Evolutionary conservation across 495 filamentous ascomycete species (phyloP), one percentile per base, ranked within the genome.

Genomic region (Hapsidospora chrysogenum): DNA sequence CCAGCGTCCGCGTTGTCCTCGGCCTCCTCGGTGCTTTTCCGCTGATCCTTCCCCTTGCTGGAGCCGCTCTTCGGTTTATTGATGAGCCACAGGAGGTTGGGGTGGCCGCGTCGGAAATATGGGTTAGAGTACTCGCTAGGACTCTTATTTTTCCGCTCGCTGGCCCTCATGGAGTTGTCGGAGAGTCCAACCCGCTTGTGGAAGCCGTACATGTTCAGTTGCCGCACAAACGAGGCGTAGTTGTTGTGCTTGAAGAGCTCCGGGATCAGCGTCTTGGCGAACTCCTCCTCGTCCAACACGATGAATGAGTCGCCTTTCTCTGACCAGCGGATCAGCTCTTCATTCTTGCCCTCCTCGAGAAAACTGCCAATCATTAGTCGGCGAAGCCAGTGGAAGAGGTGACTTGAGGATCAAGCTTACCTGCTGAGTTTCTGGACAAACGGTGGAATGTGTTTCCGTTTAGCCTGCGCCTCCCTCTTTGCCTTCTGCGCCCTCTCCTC

Each of bases 191-290:
- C 92, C 35, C 87, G 83, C 62, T 99, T 99, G 55, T 99, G 89
- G 50, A 99, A 99, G 6, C 89, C 89, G 53, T 99, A 97, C 89
- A 97, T 96, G 49, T 97, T 97, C 41, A 97, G 67, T 50, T 97
- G 89, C 8, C 89, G 81, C 17, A 99, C 89, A 47, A 99, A 99
- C 1, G 92, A 96, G 5, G 89, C 86, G 53, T 96, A 99, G 54
- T 96, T 99, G 54, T 94, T 96, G 57, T 96, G 92, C 51, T 99
- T 99, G 70, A 96, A 99, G 6, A 95, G 66, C 49, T 96, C 89
- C 2, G 89, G 89, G 32, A 99, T 96, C 39, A 99, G 54, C 0
- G 78, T 93, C 52, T 84, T 86, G n/a, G 89, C 92, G 55, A 99
- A 99, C 52, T 96, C 92, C 50, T 99, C 89, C 54, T 99, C 89